Evolutionary conservation across 2,329 filamentous ascomycete genomes (phyloP).

Genomic region (Fusarium siculi): DNA sequence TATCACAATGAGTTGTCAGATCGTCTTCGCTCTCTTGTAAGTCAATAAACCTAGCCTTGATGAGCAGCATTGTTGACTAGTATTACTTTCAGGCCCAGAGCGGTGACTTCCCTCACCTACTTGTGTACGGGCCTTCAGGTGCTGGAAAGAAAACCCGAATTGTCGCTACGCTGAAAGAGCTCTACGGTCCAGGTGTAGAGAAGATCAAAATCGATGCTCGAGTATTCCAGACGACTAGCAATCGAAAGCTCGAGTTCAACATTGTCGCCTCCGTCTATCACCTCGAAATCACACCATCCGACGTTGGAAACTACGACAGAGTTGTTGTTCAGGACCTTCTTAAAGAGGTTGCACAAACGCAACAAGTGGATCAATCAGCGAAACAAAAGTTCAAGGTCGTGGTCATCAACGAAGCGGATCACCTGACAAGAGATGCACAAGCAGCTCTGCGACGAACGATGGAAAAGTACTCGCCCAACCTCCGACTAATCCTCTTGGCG

Average conservation of each 20-base stretch:
- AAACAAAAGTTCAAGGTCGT: slow-evolving; percentile 97
- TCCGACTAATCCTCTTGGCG: slow-evolving; percentile 89
- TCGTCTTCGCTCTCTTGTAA: slow-evolving; percentile 84
- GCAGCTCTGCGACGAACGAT: slow-evolving; percentile 94
- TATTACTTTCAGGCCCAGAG: slow-evolving; percentile 79
- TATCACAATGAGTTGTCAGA: slow-evolving; percentile 92
- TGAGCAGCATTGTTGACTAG: slow-evolving; percentile 10
- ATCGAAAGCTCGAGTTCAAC: slow-evolving; percentile 99
- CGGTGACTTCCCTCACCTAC: slow-evolving; percentile 96
- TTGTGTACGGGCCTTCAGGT: slow-evolving; percentile 95
- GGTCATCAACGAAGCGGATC: slow-evolving; percentile 98
- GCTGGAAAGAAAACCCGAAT: slow-evolving; percentile 98
- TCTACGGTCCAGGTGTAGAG: slow-evolving; percentile 96
- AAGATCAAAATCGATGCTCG: slow-evolving; percentile 99
- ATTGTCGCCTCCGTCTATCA: slow-evolving; percentile 98
- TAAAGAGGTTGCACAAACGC: slow-evolving; percentile 98
- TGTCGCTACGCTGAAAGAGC: slow-evolving; percentile 91
- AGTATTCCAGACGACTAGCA: slow-evolving; percentile 93
- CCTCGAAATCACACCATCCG: slow-evolving; percentile 96
- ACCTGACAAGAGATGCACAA: slow-evolving; percentile 92
- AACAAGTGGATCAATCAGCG: slow-evolving; percentile 94
- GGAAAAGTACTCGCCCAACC: slow-evolving; percentile 98
- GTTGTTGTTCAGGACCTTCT: slow-evolving; percentile 95
- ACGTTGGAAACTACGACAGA: slow-evolving; percentile 95
- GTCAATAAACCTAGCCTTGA: slow-evolving; percentile 58